Evolutionary conservation across 805 yeast species (phyloP).

Genomic region (Aciculoconidium aculeatum): DNA sequence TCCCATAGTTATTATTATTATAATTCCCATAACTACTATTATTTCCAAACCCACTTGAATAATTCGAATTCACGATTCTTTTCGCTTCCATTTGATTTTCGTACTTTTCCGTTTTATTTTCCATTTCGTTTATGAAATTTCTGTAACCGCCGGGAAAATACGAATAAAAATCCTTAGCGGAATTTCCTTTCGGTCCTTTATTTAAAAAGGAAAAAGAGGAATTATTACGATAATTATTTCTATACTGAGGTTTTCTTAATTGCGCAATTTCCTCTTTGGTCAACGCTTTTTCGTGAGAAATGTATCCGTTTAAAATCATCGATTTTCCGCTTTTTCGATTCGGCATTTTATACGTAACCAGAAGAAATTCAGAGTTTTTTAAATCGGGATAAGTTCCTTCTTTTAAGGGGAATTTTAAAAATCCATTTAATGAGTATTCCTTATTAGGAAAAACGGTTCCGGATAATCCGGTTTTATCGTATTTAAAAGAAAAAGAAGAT

Average conservation of each 20-base stretch:
- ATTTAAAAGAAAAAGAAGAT: slow-evolving; percentile 45
- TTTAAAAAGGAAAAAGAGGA: no score
- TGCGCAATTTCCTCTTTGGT: slow-evolving; percentile 50
- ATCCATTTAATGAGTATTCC: slow-evolving; percentile 29
- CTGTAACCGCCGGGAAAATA: slow-evolving; percentile 38
- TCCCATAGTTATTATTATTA: slow-evolving; percentile 11
- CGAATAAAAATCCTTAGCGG: slow-evolving; percentile 22
- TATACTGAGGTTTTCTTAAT: slow-evolving; percentile 40
- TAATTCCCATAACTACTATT: slow-evolving; percentile 12
- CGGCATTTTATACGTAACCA: slow-evolving; percentile 57
- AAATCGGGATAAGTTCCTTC: slow-evolving; percentile 43
- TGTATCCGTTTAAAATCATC: slow-evolving; percentile 76
- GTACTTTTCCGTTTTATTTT: slow-evolving; percentile 8
- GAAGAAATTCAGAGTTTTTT: slow-evolving; percentile 33
- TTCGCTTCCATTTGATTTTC: slow-evolving; percentile 7
- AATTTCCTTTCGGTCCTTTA: slow-evolving; percentile 35
- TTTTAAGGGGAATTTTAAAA: slow-evolving; percentile 41
- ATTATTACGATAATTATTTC: slow-evolving; percentile 49
- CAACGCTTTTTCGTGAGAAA: slow-evolving; percentile 55
- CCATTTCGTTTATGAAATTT: slow-evolving; percentile 15
- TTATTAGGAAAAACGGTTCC: slow-evolving; percentile 44
- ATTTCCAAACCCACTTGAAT: slow-evolving; percentile 7
- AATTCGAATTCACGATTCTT: not conserved
- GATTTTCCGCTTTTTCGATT: slow-evolving; percentile 60
- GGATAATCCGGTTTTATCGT: slow-evolving; percentile 49